phyloP scores from a whole-genome alignment of 345 rosid genomes.

The sweet orange (Citrus sinensis) region DVS_A1.0 CM039163.1:2115001-2115500 shows the following conservation, averaged over 20 bases:
- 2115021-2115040: background rate
- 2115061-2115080: slow-evolving; percentile 2
- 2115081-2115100: background rate
- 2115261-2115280: slow-evolving; percentile 72
- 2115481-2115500: too few relatives aligned
- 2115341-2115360: background rate
- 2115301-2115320: background rate
- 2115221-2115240: slow-evolving; percentile 71
- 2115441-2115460: background rate
- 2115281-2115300: slow-evolving; percentile 42
- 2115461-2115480: background rate
- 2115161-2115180: background rate
- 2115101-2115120: background rate
- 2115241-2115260: slow-evolving; percentile 76
- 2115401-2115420: background rate
- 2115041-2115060: background rate
- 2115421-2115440: background rate
- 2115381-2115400: background rate
- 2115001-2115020: background rate
- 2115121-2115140: background rate
- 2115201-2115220: slow-evolving; percentile 65
- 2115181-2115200: slow-evolving; percentile 28
- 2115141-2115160: background rate
- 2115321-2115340: background rate
- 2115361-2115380: background rate